A percentile compares a stretch with the other conserved stretches of the same genome.
Evolutionary conservation across 257 asterid genomes (phyloP).

Genomic region (Rhazya stricta): DNA sequence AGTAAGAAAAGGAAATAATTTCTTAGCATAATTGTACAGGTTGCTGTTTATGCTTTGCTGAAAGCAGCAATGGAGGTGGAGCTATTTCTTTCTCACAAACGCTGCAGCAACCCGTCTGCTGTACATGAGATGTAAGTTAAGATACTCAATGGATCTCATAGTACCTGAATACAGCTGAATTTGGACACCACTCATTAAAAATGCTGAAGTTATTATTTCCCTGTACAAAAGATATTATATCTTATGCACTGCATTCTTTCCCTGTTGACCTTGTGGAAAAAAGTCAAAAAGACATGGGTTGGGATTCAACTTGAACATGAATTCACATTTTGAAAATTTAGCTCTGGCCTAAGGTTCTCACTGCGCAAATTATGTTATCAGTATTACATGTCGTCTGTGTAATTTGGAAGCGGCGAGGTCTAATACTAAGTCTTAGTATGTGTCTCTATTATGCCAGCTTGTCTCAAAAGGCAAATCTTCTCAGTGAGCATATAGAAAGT

Average conservation of each 20-base stretch:
- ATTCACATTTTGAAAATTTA: background rate
- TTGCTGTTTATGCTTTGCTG: slow-evolving; percentile 63
- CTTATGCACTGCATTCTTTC: background rate
- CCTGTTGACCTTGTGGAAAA: background rate
- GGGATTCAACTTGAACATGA: background rate
- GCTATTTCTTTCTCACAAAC: slow-evolving; percentile 62
- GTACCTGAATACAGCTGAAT: background rate
- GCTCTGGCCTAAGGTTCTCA: background rate
- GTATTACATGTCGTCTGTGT: background rate
- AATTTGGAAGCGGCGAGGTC: background rate
- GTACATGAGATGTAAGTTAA: slow-evolving; percentile 58
- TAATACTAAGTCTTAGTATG: background rate
- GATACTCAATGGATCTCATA: slow-evolving; percentile 11
- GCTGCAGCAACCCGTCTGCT: slow-evolving; percentile 53
- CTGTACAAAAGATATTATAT: background rate
- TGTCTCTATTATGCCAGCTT: slow-evolving; percentile 43
- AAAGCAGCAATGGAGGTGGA: slow-evolving; percentile 68
- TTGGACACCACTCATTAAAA: background rate
- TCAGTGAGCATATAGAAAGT: slow-evolving; percentile 45
- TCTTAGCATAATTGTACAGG: slow-evolving; percentile 32
- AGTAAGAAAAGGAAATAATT: background rate
- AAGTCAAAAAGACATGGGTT: background rate
- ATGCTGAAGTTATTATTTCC: background rate
- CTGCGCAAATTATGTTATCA: background rate
- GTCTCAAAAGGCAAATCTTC: slow-evolving; percentile 44